Evolutionary conservation across 805 yeast genomes (phyloP).

Genomic region (Monosporozyma solicola): DNA sequence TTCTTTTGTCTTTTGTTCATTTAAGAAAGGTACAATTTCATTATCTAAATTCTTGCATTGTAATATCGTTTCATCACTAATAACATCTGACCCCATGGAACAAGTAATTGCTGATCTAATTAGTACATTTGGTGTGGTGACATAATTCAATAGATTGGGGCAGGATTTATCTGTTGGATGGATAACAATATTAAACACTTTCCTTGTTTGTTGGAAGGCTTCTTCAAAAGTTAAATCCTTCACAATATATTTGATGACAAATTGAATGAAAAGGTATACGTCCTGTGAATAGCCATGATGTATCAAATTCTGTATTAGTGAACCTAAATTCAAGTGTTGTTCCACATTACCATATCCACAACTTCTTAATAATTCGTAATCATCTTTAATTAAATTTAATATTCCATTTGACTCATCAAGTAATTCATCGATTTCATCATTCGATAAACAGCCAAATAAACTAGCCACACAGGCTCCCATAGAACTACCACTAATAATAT

Average conservation of each 20-base stretch:
- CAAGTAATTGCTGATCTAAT: conserved; percentile 88
- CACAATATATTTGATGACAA: conserved; percentile 55
- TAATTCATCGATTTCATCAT: conserved; percentile 47
- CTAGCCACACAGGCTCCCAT: conserved; percentile 92
- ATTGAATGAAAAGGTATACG: conserved; percentile 66
- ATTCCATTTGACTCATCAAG: conserved; percentile 31
- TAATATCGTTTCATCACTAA: conserved; percentile 45
- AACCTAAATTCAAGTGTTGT: conserved; percentile 39
- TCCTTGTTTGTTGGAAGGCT: conserved; percentile 70
- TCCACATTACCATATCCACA: conserved; percentile 33
- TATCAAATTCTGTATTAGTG: conserved; percentile 64
- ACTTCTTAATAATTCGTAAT: conserved; percentile 49
- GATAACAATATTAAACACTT: conserved; percentile 73
- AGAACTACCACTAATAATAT: conserved; percentile 84
- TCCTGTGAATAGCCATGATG: conserved; percentile 83
- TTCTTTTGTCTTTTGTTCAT: conserved; percentile 27
- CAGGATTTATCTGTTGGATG: conserved; percentile 58
- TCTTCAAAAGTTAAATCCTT: conserved; percentile 91
- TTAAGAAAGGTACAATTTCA: conserved; percentile 48
- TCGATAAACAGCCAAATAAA: conserved; percentile 63
- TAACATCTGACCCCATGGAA: conserved; percentile 64
- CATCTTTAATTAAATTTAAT: conserved; percentile 41
- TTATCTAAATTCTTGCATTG: conserved; percentile 57
- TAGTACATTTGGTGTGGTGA: conserved; percentile 87
- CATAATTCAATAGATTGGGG: conserved; percentile 72